Base-by-base conservation (phyloP, 2,329 filamentous ascomycete genomes). In the Sporothrix pseudoabietina region DNA sequence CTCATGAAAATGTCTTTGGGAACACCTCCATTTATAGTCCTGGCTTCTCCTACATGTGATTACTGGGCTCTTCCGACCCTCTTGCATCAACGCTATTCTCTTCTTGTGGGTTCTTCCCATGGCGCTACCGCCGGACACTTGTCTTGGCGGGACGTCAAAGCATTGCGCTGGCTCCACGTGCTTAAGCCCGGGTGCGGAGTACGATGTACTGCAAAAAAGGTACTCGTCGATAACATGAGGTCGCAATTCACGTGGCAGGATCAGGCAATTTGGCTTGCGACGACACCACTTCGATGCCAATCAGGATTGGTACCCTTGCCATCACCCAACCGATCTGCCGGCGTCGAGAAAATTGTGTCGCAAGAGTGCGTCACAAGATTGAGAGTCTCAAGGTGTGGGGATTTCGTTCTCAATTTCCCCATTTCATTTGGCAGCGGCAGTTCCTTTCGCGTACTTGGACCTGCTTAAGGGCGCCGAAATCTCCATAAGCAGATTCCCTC, bases 401-500 rank as follows among this genome's bases (percentile, higher is more conserved):
- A 19, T 55, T 2, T 55, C 19, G 3, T 22, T 54, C 7, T 8
- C 19, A 4, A 10, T 10, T 55, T 30, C n/a, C 47, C 47, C 16
- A 6, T 52, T 19, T 6, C 47, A 52, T 52, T 52, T 52, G 14
- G 2, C 7, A 30, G n/a, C 22, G 9, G 22, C 7, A 19, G 12
- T 16, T 39, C 19, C 7, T 14, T 9, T 14, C 55, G 22, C 30
- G 30, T 61, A 61, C 61, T 47, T 66, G 61, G 6, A 30, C 6
- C 1, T 30, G 39, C n/a, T 66, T 66, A 66, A 66, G 39, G 22
- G 7, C 12, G 22, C n/a, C 61, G 22, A 66, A 66, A 47, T 66
- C 61, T 26, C 39, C 61, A 66, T 66, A 57, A 30, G 14, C 49
- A 16, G 49, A 69, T 65, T 75, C 74, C 74, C 74, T 72, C 74